These are phyloP conservation scores for Ophiosphaerella korrae DNA, from an alignment of 2,329 filamentous ascomycete species.

Conservation along the genomic window DNA sequence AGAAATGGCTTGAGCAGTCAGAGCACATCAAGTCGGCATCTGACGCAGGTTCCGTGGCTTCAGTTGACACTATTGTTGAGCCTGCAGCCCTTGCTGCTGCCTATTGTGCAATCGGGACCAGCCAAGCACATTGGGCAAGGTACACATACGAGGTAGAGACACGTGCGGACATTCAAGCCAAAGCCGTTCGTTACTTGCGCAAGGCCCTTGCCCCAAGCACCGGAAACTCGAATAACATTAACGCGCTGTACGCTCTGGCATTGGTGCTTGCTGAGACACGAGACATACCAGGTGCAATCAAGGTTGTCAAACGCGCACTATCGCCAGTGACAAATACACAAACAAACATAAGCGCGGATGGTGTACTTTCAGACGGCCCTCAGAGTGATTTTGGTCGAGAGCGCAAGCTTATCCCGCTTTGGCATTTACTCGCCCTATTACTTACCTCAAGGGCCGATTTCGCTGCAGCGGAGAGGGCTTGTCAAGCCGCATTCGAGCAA, in stretches of 20 bases:
- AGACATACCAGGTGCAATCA: slow-evolving; percentile 79
- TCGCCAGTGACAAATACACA: slow-evolving; percentile 55
- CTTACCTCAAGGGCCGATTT: slow-evolving; percentile 88
- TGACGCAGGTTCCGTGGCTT: slow-evolving; percentile 31
- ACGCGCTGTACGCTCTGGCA: slow-evolving; percentile 79
- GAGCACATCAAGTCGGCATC: slow-evolving; percentile 33
- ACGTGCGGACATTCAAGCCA: slow-evolving; percentile 74
- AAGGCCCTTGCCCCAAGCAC: slow-evolving; percentile 72
- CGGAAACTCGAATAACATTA: slow-evolving; percentile 69
- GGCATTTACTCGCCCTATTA: slow-evolving; percentile 88
- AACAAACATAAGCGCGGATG: slow-evolving; percentile 37
- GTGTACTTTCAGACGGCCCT: slow-evolving; percentile 34
- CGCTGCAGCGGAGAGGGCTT: slow-evolving; percentile 77
- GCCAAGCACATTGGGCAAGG: slow-evolving; percentile 85
- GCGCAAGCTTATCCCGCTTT: slow-evolving; percentile 73
- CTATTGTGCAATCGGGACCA: slow-evolving; percentile 84
- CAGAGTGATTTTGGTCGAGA: slow-evolving; percentile 55
- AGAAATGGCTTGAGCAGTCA: slow-evolving; percentile 72
- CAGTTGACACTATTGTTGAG: slow-evolving; percentile 55
- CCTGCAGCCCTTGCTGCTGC: slow-evolving; percentile 65
- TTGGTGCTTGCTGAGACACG: slow-evolving; percentile 87
- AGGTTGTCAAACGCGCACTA: slow-evolving; percentile 78
- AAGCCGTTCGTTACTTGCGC: slow-evolving; percentile 76
- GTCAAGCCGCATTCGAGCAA: slow-evolving; percentile 89
- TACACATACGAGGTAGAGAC: slow-evolving; percentile 76